A percentile compares a stretch with the other conserved stretches of the same genome.
Evolutionary conservation across 306 rosid genomes (phyloP).

Genomic region (Cajanus cajan): DNA sequence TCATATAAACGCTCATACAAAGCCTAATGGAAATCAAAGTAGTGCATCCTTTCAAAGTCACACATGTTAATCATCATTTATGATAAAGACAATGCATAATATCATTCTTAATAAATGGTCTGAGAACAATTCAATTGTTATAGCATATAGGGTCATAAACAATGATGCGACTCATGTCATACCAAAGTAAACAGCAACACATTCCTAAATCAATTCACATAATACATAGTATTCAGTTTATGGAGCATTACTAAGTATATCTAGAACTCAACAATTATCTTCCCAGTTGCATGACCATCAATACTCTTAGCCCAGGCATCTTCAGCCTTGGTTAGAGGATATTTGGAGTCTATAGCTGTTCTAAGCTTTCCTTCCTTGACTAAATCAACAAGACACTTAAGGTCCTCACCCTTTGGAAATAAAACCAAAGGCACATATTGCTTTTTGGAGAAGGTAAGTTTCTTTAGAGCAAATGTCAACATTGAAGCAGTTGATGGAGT

Average conservation of each 20-base stretch:
- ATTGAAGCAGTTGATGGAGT: slow-evolving; percentile 42
- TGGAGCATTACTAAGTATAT: not conserved
- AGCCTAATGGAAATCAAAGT: not conserved
- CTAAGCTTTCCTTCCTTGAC: slow-evolving; percentile 73
- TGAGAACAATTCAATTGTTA: not conserved
- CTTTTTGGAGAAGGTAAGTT: slow-evolving; percentile 69
- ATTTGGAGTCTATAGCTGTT: slow-evolving; percentile 63
- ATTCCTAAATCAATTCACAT: not conserved
- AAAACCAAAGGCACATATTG: slow-evolving; percentile 55
- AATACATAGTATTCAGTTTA: not conserved
- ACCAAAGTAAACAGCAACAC: not conserved
- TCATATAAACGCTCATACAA: not conserved
- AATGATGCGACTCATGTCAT: not conserved
- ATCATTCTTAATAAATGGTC: not conserved
- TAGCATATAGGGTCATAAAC: not conserved
- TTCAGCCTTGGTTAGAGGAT: slow-evolving; percentile 57
- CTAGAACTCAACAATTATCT: slow-evolving; percentile 65
- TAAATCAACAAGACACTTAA: slow-evolving; percentile 59
- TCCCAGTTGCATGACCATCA: slow-evolving; percentile 90
- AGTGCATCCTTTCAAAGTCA: not conserved
- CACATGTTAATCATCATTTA: not conserved
- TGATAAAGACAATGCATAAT: not conserved
- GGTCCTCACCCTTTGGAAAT: slow-evolving; percentile 45
- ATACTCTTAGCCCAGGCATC: slow-evolving; percentile 73
- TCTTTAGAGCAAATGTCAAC: slow-evolving; percentile 47